Evolutionary conservation across 148 eudicot genomes (phyloP), one percentile per base, ranked within the genome.

Genomic region (Euryodendron excelsum): DNA sequence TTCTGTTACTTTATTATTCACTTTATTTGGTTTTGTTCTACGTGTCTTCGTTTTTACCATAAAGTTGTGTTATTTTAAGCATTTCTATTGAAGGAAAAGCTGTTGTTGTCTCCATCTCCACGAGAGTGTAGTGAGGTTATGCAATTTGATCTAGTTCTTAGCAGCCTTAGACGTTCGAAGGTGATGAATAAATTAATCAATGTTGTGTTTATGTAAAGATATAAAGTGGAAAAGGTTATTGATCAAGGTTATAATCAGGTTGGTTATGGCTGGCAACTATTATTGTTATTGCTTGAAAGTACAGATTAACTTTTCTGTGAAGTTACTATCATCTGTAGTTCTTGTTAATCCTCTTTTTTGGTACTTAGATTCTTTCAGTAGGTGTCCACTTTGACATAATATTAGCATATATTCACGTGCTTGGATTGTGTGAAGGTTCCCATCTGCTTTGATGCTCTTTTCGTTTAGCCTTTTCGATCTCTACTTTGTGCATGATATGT

Each of bases 231-330:
- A 78, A 80, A 83, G 76, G 55, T 72, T 59, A 67, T 72, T 76
- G 64, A 81, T 77, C 80, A 58, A 37, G 31, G 17, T 80, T 62
- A 34, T n/a, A n/a, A n/a, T 85, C 80, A 52, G 70, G 68, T 47
- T 13, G 58, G 21, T 79, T 81, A 62, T 76, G 81, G 81, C 78
- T 82, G 85, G 84, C 80, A 81, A 75, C 78, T 82, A 86, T 44
- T 81, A 56, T 80, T 80, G 67, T 76, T 72, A 73, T 75, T 67
- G 2, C 31, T 86, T 80, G 70, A 31, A 93, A 93, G 93, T 91
- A 89, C 94, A 87, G 53, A 58, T 82, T 74, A 84, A 78, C 91
- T 88, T 91, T 84, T 82, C 71, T 79, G 78, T 76, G 66, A 78
- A 74, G 72, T 74, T 64, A 48, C 76, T 65, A 41, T 53, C 44